phyloP scores from a whole-genome alignment of 2,329 filamentous ascomycete genomes.

The Arthrobotrys conoides region DNA sequence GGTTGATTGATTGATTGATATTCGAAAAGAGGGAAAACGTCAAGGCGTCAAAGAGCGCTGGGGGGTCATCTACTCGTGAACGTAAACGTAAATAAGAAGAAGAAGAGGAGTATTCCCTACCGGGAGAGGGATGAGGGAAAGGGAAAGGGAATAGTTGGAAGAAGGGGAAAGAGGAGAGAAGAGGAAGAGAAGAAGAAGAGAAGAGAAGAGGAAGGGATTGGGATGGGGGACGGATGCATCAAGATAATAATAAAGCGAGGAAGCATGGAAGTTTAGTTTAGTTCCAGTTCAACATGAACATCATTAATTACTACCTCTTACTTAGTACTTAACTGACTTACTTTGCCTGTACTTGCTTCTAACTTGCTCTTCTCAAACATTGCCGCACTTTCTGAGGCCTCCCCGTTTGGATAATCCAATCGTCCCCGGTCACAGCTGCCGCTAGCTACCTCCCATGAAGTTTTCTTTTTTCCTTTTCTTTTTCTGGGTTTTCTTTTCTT shows the following conservation, averaged over 20 bases:
- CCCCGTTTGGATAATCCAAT: not conserved
- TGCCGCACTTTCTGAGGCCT: constrained; percentile 7
- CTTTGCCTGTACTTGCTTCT: not conserved
- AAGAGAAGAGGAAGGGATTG: constrained; percentile 52
- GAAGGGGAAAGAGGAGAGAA: constrained; percentile 37
- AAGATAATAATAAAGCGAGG: constrained; percentile 59
- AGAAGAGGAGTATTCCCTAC: not conserved
- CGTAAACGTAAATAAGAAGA: not conserved
- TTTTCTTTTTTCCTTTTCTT: not conserved
- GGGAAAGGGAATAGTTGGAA: constrained; percentile 15
- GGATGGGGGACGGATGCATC: constrained; percentile 49
- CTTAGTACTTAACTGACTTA: no score
- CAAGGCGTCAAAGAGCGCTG: constrained; percentile 59
- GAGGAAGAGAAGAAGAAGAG: constrained; percentile 35
- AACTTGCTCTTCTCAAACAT: not conserved
- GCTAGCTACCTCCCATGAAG: not conserved
- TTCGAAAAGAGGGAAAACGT: constrained; percentile 18
- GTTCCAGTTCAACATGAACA: not conserved
- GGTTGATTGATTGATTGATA: not conserved
- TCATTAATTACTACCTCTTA: no score
- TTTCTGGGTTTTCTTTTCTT: not conserved
- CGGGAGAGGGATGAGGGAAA: not conserved
- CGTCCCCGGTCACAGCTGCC: not conserved
- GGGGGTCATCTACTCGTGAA: constrained; percentile 44
- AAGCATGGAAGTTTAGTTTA: constrained; percentile 24